Evolutionary conservation across 495 filamentous ascomycete genomes (phyloP), one percentile per base, ranked within the genome.

Genomic region (Evernia prunastri): DNA sequence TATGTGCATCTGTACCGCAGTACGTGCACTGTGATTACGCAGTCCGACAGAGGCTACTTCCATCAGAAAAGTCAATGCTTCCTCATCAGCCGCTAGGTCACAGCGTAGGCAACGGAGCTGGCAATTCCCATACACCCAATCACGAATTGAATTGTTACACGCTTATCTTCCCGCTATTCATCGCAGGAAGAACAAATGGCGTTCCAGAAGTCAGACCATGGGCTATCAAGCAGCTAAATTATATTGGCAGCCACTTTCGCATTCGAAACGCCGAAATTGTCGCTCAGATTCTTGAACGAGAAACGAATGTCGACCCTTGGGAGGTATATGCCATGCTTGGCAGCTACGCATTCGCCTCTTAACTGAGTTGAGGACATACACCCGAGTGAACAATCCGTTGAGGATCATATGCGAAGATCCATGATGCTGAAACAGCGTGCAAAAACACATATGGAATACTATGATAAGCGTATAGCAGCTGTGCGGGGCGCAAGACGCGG

Each of bases 301-400:
- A 40, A 61, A 53, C 25, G 2, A 56, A 63, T 37, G 49, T 66
- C 36, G 36, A 42, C 31, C 68, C 71, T 17, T 76, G 72, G 73
- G 60, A 68, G 18, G 66, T 75, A 29, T 76, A 74, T 70, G 60
- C 70, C 10, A 63, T 74, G 59, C 68, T 76, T 39, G 74, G 74
- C 5, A 71, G 71, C 57, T 75, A 73, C 63, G 72, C 73, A 35
- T 74, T 75, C 37, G 60, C 64, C 23, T 51, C 45, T 18, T 56
- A 42, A 47, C n/a, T n/a, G n/a, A n/a, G n/a, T n/a, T n/a, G n/a
- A n/a, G n/a, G n/a, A n/a, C n/a, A n/a, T n/a, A n/a, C n/a, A n/a
- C n/a, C n/a, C n/a, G n/a, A n/a, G n/a, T n/a, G n/a, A n/a, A n/a
- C n/a, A n/a, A n/a, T n/a, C n/a, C n/a, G n/a, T n/a, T n/a, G n/a